Percentiles rank a stretch among this genome's conserved stretches.
Evolutionary conservation across 2,329 filamentous ascomycete genomes (phyloP).

Genomic region (Gliomastix tumulicola): DNA sequence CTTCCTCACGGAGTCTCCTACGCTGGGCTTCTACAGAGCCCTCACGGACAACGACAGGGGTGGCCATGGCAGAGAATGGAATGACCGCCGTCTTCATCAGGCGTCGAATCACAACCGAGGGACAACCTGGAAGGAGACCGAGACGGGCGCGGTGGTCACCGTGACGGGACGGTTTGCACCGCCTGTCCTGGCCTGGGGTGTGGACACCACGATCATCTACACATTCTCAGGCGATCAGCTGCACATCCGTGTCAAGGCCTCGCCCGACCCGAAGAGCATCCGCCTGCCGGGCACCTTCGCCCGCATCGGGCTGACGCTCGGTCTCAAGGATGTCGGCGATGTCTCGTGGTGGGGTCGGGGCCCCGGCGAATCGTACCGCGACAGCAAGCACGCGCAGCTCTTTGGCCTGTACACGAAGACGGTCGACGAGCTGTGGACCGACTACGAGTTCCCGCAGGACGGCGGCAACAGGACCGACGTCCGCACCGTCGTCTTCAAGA

Average conservation of each 20-base stretch:
- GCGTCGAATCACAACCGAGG: constrained; percentile 21
- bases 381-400: constrained; percentile 55
- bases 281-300: constrained; percentile 40
- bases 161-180: constrained; percentile 52
- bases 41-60: constrained; percentile 7
- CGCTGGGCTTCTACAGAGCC: constrained; percentile 7
- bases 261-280: constrained; percentile 46
- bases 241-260: constrained; percentile 45
- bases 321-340: constrained; percentile 15
- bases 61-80: constrained; percentile 6
- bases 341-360: constrained; percentile 59
- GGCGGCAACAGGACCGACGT: constrained; percentile 56
- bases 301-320: constrained; percentile 37
- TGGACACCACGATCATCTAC: constrained; percentile 45
- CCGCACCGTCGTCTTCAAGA: constrained; percentile 46
- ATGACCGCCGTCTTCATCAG: constrained; percentile 2
- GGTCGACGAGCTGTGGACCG: constrained; percentile 43
- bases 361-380: constrained; percentile 58
- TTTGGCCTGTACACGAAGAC: constrained; percentile 42
- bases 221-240: constrained; percentile 31
- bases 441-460: constrained; percentile 67
- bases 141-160: constrained; percentile 21
- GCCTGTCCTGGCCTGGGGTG: constrained; percentile 55
- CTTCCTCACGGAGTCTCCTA: no score
- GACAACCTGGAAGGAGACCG: constrained; percentile 20